Evolutionary conservation across 345 rosid species (phyloP), one percentile per base, ranked within the genome.

Genomic region (Gossypium longicalyx): DNA sequence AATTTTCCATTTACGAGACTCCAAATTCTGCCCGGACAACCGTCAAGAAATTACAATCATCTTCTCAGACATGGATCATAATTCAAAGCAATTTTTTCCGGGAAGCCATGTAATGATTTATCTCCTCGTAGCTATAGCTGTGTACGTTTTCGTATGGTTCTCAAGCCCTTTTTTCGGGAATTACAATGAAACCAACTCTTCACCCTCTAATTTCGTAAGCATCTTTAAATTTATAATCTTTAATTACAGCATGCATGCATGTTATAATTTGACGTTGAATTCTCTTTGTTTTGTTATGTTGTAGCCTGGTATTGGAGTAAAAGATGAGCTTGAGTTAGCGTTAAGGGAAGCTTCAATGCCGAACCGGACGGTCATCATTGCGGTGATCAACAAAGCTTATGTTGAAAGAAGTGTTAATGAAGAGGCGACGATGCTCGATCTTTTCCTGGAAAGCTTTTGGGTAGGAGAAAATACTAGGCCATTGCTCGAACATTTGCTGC

Each of bases 401-500:
- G 52, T 48, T 15, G 52, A 48, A 48, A 48, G 13, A 48, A 12
- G 52, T 48, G 12, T 48, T 48, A 3, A 48, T 12, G 52, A 48
- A 48, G 52, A 11, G 52, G 15, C 52, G 15, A 48, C 52, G 15
- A 48, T 48, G 94, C 67, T 92, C 11, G 93, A 89, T 75, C 78
- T 90, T 17, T 94, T 94, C 79, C 29, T 91, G 57, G 93, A 89
- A 70, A 82, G 93, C 66, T 88, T 94, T 44, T 90, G 97, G 98
- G 68, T 86, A 9, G 98, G 98, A 17, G 87, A 89, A 11, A 89
- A 58, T 13, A 90, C 94, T 2, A 73, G 83, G 66, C 73, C 76
- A 11, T 83, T 92, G 74, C 77, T 92, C 0, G 80, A 86, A 34
- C 80, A 90, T 67, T 80, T 94, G 0, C 29, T 94, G 58, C 47